phyloP scores from a whole-genome alignment of 768 basidiomycete species.

The Gloeopeniophorella convolvens region DNA sequence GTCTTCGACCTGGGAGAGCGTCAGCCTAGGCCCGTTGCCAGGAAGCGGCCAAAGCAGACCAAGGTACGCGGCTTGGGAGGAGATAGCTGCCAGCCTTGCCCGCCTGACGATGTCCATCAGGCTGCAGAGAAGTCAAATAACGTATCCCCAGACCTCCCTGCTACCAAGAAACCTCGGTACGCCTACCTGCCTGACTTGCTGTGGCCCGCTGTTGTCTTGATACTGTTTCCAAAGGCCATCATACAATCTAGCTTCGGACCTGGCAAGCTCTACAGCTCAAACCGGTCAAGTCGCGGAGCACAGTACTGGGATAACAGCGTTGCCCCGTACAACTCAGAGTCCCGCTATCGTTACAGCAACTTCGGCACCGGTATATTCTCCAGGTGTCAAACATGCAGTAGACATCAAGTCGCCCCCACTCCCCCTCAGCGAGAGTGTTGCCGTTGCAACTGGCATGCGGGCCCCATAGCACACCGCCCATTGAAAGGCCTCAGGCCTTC shows the following conservation, averaged over 20 bases:
- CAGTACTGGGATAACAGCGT: slow-evolving; percentile 3
- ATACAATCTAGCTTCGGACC: slow-evolving; percentile 13
- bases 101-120: slow-evolving; percentile 1
- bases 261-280: neutral
- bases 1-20: slow-evolving; percentile 81
- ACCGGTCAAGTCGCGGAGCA: slow-evolving; percentile 13
- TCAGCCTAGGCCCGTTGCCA: slow-evolving; percentile 50
- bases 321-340: slow-evolving; percentile 33
- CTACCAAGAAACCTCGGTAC: slow-evolving; percentile 21
- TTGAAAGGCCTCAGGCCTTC: neutral
- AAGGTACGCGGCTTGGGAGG: slow-evolving; percentile 38
- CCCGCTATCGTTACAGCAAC: slow-evolving; percentile 29
- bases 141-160: slow-evolving; percentile 18
- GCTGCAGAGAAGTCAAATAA: slow-evolving; percentile 15
- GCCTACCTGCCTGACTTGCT: slow-evolving; percentile 4
- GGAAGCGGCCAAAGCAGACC: slow-evolving; percentile 65
- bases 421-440: slow-evolving; percentile 54
- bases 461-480: slow-evolving; percentile 22
- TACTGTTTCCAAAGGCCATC: slow-evolving; percentile 17
- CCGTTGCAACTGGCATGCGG: slow-evolving; percentile 42
- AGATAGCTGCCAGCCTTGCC: neutral
- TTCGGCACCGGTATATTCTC: slow-evolving; percentile 30
- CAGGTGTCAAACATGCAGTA: slow-evolving; percentile 35
- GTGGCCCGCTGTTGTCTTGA: slow-evolving; percentile 12
- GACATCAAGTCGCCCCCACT: slow-evolving; percentile 55